Evolutionary conservation across 2,329 filamentous ascomycete species (phyloP), one percentile per base, ranked within the genome.

Genomic region (Pseudogymnoascus sp.): DNA sequence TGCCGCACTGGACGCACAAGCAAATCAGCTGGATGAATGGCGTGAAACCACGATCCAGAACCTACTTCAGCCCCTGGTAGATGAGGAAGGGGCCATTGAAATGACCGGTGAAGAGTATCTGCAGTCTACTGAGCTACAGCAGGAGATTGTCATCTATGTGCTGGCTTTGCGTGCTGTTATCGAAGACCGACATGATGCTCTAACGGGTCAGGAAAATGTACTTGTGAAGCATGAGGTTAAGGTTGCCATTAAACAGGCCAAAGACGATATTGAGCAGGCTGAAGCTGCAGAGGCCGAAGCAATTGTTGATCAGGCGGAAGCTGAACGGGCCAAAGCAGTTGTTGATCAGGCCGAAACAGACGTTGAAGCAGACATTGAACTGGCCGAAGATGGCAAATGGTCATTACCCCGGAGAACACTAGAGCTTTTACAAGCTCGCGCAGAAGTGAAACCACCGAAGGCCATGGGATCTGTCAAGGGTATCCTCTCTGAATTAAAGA

Each of bases 41-140:
- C 85, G 92, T 45, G 82, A 88, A 64, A 80, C 85, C 45, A 86
- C 93, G 64, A 81, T 91, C 16, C 82, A 88, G 62, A 82, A 93
- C 18, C 80, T 97, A 8, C 77, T 89, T 10, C 82, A 86, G 65
- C 86, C 90, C 0, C 80, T 97, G 1, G 85, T 97, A 16, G 95
- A 97, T 69, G 86, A 95, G 71, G 91, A 96, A 42, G 85, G 86
- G 14, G 79, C 78, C n/a, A 76, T 82, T 8, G 91, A 96, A 64
- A 83, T 86, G 2, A 93, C 91, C 10, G 95, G 95, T 23, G 88
- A 97, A 65, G 95, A 97, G 73, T 95, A 96, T 67, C 89, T 91
- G 68, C 85, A 90, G 34, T 96, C 93, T 0, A 91, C 92, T 0
- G 90, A 90, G 73, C 83, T 88, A 54, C 93, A 97, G 75, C 93